phyloP scores from a whole-genome alignment of 768 basidiomycete species.

The Gloeopeniophorella convolvens region DNA sequence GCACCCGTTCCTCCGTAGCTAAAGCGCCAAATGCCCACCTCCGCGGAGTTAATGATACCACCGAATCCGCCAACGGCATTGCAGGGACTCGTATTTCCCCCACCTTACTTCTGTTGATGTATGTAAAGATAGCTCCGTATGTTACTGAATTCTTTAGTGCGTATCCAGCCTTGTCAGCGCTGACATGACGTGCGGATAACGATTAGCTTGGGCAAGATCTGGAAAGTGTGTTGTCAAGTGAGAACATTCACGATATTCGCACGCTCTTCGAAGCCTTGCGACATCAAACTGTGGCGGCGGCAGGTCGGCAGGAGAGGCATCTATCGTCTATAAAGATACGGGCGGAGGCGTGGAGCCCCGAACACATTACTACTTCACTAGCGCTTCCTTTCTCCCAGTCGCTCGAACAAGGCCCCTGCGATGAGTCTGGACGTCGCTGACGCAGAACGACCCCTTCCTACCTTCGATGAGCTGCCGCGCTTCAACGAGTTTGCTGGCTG shows the following conservation, averaged over 20 bases:
- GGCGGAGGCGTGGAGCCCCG: too few relatives aligned
- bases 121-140: constrained; percentile 13
- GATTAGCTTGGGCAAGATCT: neutral
- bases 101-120: neutral
- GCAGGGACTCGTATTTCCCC: neutral
- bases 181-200: neutral
- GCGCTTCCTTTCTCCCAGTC: too few relatives aligned
- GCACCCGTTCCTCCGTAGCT: constrained; percentile 79
- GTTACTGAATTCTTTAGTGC: constrained; percentile 5
- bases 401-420: too few relatives aligned
- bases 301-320: neutral
- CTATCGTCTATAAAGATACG: too few relatives aligned
- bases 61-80: neutral
- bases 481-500: constrained; percentile 45
- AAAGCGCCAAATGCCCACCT: constrained; percentile 29
- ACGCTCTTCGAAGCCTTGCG: neutral
- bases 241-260: neutral
- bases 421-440: too few relatives aligned
- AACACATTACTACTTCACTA: too few relatives aligned
- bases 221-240: neutral
- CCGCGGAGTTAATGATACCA: neutral
- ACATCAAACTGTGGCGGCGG: neutral
- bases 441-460: constrained; percentile 29
- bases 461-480: constrained; percentile 43
- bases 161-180: neutral